Conservation (phyloP, 768 basidiomycete species). For the Lactifluus piperatus region DNA sequence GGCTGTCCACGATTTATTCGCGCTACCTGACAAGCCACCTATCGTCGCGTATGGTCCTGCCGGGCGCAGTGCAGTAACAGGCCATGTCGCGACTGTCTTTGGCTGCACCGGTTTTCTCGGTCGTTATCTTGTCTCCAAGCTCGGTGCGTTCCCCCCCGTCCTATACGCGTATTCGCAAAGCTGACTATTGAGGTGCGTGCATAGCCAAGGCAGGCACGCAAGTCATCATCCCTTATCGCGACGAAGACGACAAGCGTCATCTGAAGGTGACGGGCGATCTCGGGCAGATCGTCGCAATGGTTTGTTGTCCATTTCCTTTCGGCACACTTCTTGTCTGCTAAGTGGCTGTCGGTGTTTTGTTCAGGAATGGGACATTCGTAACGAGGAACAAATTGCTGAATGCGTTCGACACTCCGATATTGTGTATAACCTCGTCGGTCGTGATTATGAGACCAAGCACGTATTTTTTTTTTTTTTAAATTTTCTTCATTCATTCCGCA, state of each 20-base stretch:
- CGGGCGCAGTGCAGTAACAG: constrained; percentile 81
- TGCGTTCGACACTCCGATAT: constrained; percentile 92
- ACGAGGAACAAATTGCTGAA: constrained; percentile 86
- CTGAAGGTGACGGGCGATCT: constrained; percentile 93
- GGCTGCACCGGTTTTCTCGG: constrained; percentile 95
- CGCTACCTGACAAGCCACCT: constrained; percentile 51
- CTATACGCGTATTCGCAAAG: not conserved
- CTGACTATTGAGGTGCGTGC: not conserved
- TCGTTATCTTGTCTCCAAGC: constrained; percentile 86
- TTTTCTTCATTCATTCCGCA: too few relatives aligned
- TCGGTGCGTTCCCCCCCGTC: constrained; percentile 51
- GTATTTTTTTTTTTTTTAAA: too few relatives aligned
- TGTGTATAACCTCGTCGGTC: constrained; percentile 92
- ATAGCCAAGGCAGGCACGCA: constrained; percentile 86
- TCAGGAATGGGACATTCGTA: constrained; percentile 98
- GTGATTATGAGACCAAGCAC: constrained; percentile 94
- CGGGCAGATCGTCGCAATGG: constrained; percentile 93
- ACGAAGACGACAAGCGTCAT: constrained; percentile 86
- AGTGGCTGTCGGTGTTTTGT: not conserved
- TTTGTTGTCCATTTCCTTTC: constrained; percentile 31
- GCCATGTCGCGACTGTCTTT: constrained; percentile 93
- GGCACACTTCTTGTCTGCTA: not conserved
- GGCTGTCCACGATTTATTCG: constrained; percentile 62
- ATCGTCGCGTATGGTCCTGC: constrained; percentile 69
- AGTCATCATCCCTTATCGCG: constrained; percentile 90